Base-by-base conservation (phyloP, 768 basidiomycete genomes). In the Tubosaeta sp. region DNA sequence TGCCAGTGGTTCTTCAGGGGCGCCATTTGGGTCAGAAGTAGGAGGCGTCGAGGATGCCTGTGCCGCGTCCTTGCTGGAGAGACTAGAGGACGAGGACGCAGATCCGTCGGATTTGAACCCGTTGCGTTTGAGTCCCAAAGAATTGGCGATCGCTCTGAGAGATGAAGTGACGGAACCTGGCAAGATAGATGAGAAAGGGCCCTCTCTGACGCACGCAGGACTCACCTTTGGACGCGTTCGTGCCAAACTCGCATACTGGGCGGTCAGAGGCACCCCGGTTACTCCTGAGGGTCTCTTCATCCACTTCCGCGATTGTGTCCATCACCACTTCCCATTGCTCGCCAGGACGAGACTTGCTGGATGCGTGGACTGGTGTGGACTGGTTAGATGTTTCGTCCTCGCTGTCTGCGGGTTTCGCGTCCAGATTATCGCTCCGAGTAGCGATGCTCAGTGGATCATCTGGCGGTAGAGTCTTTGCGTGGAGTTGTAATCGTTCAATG, bases 261-360 rank as follows among this genome's bases (percentile, higher is more conserved):
- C 72, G 60, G 56, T 67, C 57, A 37, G 62, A 43, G 52, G 53
- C 57, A 76, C 82, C 63, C 73, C 76, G 6, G 73, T 76, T 32
- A 74, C 77, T 55, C 61, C 70, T 61, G 14, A 69, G 62, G 6
- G 62, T 57, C 35, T 63, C 64, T 55, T 88, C 86, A 33, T 86
- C 84, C 16, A 74, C 67, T 52, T 91, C 88, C 46, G 80, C 73
- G 34, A 87, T 91, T 53, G 81, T 80, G 49, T 91, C 89, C 84
- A 91, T 90, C n/a, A 91, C 81, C 53, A 91, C 72, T 63, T 89
- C 87, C 88, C 91, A 91, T 59, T 86, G 84, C 60, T 88, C 86
- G 61, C 87, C 88, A 0, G 86, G 85, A 39, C 86, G 77, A 10
- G 82, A 71, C 53, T 73, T 62, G 35, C 66, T 51, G 56, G 43